These are phyloP conservation scores for Boletus reticuloceps DNA, from an alignment of 768 basidiomycete genomes.

Conservation along the genomic window DNA sequence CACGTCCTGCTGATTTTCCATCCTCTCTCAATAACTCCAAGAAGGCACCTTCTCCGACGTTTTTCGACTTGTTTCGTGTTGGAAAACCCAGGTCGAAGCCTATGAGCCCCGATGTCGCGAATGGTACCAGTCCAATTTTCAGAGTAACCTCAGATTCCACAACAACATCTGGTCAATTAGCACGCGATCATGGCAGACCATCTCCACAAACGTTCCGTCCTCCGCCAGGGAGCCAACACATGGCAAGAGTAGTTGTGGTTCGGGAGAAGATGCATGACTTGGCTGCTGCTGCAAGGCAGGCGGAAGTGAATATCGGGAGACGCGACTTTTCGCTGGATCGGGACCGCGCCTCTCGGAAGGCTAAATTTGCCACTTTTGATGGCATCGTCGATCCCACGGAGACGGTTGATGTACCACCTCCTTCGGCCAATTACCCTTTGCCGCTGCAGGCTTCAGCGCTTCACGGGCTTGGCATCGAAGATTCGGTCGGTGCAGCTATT, in stretches of 20 bases:
- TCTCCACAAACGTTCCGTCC: conserved; percentile 36
- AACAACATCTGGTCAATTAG: conserved; percentile 40
- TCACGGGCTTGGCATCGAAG: conserved; percentile 69
- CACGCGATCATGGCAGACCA: conserved; percentile 38
- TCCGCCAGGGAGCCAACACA: conserved; percentile 35
- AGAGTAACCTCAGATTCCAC: conserved; percentile 68
- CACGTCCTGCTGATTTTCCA: conserved; percentile 64
- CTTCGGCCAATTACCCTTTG: conserved; percentile 66
- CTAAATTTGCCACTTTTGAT: conserved; percentile 40
- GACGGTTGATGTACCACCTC: conserved; percentile 73
- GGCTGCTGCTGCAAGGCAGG: conserved; percentile 66
- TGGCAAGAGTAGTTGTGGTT: conserved; percentile 75
- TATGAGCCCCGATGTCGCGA: conserved; percentile 42
- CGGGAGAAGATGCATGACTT: conserved; percentile 79
- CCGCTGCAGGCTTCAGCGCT: conserved; percentile 73
- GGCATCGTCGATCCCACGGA: conserved; percentile 83
- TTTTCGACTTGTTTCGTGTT: conserved; percentile 70
- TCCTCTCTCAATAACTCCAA: conserved; percentile 31
- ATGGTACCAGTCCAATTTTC: conserved; percentile 45
- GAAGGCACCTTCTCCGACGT: conserved; percentile 48
- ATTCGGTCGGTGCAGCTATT: conserved; percentile 73
- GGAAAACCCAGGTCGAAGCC: conserved; percentile 69
- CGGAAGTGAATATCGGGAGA: conserved; percentile 66
- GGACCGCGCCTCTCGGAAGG: conserved; percentile 38
- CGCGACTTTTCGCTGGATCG: conserved; percentile 49